Conservation (phyloP, 2,329 filamentous ascomycete genomes). For the Alternaria gaisen region DNA sequence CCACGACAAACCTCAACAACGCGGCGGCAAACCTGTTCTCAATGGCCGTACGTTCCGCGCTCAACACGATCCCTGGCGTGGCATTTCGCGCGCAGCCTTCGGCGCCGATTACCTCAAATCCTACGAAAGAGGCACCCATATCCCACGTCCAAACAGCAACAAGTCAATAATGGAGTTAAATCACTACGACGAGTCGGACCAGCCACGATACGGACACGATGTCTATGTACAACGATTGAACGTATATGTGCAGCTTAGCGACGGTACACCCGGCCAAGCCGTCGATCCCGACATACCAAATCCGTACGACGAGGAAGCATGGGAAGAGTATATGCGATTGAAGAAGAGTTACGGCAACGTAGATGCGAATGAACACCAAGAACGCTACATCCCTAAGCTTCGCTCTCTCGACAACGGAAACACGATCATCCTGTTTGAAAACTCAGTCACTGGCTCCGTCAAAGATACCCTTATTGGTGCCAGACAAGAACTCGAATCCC, state of each 20-base stretch:
- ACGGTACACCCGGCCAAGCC: constrained; percentile 51
- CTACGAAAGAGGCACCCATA: constrained; percentile 46
- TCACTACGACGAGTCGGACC: constrained; percentile 56
- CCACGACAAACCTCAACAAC: constrained; percentile 57
- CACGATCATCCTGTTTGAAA: constrained; percentile 64
- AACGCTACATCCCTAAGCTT: constrained; percentile 53
- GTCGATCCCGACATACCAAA: constrained; percentile 55
- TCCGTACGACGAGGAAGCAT: constrained; percentile 55
- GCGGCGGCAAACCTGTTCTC: constrained; percentile 62
- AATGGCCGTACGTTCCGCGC: constrained; percentile 61
- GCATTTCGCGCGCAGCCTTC: constrained; percentile 60
- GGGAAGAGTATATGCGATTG: constrained; percentile 43
- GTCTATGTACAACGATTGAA: constrained; percentile 61
- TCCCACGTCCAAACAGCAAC: constrained; percentile 36
- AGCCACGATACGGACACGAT: constrained; percentile 58
- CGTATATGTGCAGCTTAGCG: constrained; percentile 61
- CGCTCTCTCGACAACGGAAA: constrained; percentile 58
- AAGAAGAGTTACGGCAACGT: constrained; percentile 41
- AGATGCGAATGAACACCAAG: constrained; percentile 41
- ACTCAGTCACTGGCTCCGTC: constrained; percentile 57
- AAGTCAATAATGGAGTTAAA: constrained; percentile 62
- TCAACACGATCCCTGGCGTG: constrained; percentile 62
- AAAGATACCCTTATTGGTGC: constrained; percentile 62
- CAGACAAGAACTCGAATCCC: constrained; percentile 60
- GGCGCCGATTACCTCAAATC: constrained; percentile 62